phyloP scores from a whole-genome alignment of 495 filamentous ascomycete species.

The Xylaria cubensis region DNA sequence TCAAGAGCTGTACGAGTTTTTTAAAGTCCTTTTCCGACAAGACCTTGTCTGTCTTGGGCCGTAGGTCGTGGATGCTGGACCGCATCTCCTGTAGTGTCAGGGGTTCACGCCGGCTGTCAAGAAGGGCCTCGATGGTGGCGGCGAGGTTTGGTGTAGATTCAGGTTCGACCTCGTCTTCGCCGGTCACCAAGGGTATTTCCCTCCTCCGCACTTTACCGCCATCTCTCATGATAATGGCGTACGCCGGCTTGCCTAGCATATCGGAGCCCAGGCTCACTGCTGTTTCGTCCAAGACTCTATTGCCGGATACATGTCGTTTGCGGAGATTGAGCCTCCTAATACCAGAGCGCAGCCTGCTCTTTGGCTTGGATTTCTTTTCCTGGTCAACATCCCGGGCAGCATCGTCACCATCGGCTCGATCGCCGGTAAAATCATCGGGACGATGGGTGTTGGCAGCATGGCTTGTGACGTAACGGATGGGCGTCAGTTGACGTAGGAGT shows the following conservation, averaged over 20 bases:
- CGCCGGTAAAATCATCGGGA: background rate
- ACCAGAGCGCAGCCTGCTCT: background rate
- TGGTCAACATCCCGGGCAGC: background rate
- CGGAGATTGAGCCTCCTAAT: constrained; percentile 29
- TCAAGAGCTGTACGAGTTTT: constrained; percentile 45
- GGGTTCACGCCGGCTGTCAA: constrained; percentile 39
- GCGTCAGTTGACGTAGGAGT: constrained; percentile 34
- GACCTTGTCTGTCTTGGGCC: constrained; percentile 39
- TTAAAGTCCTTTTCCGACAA: constrained; percentile 47
- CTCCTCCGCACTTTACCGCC: constrained; percentile 22
- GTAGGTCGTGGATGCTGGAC: constrained; percentile 52
- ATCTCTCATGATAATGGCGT: constrained; percentile 53
- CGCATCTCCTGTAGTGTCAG: constrained; percentile 40
- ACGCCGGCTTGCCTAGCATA: constrained; percentile 46
- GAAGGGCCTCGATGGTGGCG: constrained; percentile 40
- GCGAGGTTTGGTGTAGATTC: constrained; percentile 5
- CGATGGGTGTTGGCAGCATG: constrained; percentile 4
- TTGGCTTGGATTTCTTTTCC: background rate
- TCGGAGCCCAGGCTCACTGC: constrained; percentile 24
- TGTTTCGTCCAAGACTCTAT: constrained; percentile 32
- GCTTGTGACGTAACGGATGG: constrained; percentile 27
- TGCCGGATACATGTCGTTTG: constrained; percentile 34
- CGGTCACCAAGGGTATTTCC: background rate
- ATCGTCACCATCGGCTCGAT: background rate
- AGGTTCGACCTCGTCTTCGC: constrained; percentile 1